phyloP scores from a whole-genome alignment of 1,284 basidiomycete species.

The Pseudozyma pruni region DNA sequence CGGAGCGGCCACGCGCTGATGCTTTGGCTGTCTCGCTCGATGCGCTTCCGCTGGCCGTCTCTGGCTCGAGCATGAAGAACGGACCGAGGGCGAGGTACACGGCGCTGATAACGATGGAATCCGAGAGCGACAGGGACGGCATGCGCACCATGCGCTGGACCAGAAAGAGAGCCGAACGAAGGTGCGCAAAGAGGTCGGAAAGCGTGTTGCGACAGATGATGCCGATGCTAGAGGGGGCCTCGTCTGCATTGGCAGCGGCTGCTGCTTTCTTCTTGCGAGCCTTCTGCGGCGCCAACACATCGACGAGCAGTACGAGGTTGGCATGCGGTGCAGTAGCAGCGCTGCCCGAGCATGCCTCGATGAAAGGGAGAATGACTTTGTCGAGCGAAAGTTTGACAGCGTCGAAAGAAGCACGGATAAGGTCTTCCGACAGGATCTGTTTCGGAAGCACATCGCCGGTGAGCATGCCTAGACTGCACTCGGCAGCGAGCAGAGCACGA shows the following conservation, averaged over 20 bases:
- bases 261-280: slow-evolving; percentile 43
- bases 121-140: slow-evolving; percentile 69
- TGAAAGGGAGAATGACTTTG: slow-evolving; percentile 84
- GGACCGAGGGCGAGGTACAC: slow-evolving; percentile 92
- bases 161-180: slow-evolving; percentile 62
- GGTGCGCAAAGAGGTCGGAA: slow-evolving; percentile 48
- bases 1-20: slow-evolving; percentile 32
- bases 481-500: slow-evolving; percentile 75
- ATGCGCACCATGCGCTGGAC: slow-evolving; percentile 68
- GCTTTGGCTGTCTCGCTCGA: slow-evolving; percentile 37
- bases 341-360: slow-evolving; percentile 74
- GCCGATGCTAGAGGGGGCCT: slow-evolving; percentile 26
- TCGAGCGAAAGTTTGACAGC: slow-evolving; percentile 82
- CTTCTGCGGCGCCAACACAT: slow-evolving; percentile 42
- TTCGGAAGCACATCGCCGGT: slow-evolving; percentile 78
- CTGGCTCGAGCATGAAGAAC: slow-evolving; percentile 80
- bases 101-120: slow-evolving; percentile 77
- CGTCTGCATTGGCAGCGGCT: slow-evolving; percentile 6
- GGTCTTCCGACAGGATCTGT: slow-evolving; percentile 89
- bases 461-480: slow-evolving; percentile 81
- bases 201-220: slow-evolving; percentile 47
- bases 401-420: slow-evolving; percentile 80
- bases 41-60: slow-evolving; percentile 64
- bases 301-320: slow-evolving; percentile 66
- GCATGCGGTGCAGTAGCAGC: slow-evolving; percentile 32